These are phyloP conservation scores for Colletotrichum sp. DNA, from an alignment of 2,329 filamentous ascomycete species.

Conservation along the genomic window DNA sequence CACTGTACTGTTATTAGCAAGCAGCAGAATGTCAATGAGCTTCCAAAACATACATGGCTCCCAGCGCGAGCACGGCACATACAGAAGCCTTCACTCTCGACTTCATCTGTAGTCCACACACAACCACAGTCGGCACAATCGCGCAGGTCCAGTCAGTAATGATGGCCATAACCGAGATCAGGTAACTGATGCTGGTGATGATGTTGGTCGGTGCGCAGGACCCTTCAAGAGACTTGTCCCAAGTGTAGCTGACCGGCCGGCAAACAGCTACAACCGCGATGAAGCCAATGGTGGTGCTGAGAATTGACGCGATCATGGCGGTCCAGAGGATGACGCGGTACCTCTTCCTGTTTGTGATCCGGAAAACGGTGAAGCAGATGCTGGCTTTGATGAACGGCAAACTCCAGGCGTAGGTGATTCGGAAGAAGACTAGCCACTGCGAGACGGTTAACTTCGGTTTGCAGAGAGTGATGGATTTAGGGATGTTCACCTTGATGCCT, in stretches of 20 bases:
- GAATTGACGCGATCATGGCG: neutral
- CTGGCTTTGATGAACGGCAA: neutral
- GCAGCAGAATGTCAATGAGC: rapidly evolving
- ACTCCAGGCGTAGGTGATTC: neutral
- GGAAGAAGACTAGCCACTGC: neutral
- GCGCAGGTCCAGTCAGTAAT: neutral
- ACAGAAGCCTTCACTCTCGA: neutral
- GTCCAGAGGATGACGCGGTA: neutral
- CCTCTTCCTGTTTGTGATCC: neutral
- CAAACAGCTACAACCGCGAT: neutral
- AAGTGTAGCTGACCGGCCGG: neutral
- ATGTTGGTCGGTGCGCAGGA: neutral
- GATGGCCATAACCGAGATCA: neutral
- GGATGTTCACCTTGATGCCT: neutral
- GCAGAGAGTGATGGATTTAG: no score
- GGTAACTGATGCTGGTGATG: neutral
- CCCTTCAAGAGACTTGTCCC: neutral
- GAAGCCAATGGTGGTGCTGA: neutral
- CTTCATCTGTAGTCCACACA: neutral
- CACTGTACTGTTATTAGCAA: neutral
- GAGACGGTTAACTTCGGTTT: neutral
- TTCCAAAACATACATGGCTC: neutral
- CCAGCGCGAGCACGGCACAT: rapidly evolving
- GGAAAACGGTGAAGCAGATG: neutral
- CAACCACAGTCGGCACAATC: neutral